A percentile compares a stretch with the other conserved stretches of the same genome.
These are phyloP conservation scores for Cetraspora pellucida DNA, from an alignment of 192 early-diverging fungal genomes.

Conservation along the genomic window DNA sequence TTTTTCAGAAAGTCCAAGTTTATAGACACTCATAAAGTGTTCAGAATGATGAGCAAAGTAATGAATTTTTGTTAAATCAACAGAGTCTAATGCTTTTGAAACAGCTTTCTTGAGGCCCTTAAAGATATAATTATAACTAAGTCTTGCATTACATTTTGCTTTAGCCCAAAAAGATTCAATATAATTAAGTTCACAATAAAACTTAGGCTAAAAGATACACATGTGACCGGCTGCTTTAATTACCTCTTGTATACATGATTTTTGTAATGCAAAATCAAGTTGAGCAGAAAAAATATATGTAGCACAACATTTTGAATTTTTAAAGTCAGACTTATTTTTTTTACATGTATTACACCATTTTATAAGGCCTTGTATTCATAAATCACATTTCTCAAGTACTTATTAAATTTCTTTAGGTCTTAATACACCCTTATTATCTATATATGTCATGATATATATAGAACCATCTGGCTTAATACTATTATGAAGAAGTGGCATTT, in stretches of 20 bases:
- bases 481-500: conserved; percentile 24
- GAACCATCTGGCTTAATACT: background rate
- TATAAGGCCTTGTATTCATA: conserved; percentile 27
- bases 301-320: background rate
- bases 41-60: background rate
- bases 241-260: background rate
- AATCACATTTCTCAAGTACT: conserved; percentile 32
- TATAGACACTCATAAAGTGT: background rate
- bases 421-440: conserved; percentile 16
- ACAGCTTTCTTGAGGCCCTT: no score
- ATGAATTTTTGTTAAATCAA: background rate
- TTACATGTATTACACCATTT: conserved; percentile 32
- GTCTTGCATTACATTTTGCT: no score
- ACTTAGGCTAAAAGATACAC: no score
- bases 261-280: conserved; percentile 7
- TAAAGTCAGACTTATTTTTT: background rate
- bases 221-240: background rate
- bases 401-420: conserved; percentile 35
- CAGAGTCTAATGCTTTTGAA: background rate
- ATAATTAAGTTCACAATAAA: no score
- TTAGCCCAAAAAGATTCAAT: no score
- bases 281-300: background rate
- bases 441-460: conserved; percentile 32
- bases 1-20: conserved; percentile 15
- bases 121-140: background rate